Evolutionary conservation across 768 basidiomycete genomes (phyloP).

Genomic region (Mycena chlorophos): DNA sequence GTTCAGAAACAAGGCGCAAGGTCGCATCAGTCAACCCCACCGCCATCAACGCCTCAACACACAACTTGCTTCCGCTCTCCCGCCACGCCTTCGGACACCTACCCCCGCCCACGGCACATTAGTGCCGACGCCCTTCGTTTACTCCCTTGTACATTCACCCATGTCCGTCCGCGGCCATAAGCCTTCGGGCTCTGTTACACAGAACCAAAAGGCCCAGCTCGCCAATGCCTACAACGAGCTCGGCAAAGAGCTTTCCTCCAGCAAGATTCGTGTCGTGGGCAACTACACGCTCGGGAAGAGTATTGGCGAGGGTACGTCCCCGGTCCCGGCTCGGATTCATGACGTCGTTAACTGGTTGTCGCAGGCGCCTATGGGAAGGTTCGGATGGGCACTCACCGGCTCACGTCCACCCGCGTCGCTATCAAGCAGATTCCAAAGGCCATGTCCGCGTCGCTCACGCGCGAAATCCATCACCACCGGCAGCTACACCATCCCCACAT

Average conservation of each 20-base stretch:
- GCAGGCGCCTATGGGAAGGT: conserved; percentile 95
- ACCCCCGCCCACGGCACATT: conserved; percentile 22
- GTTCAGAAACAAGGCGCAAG: neutral
- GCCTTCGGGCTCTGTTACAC: conserved; percentile 58
- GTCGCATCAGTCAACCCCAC: neutral
- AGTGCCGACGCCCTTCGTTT: conserved; percentile 23
- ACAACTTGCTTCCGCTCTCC: too few relatives aligned
- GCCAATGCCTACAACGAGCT: conserved; percentile 96
- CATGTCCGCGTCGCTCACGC: conserved; percentile 86
- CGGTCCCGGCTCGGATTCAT: conserved; percentile 12
- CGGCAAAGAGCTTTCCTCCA: conserved; percentile 91
- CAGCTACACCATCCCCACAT: conserved; percentile 95
- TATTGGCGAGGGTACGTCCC: conserved; percentile 84
- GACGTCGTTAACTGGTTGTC: conserved; percentile 17
- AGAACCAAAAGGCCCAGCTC: conserved; percentile 86
- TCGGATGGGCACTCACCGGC: conserved; percentile 88
- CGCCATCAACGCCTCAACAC: too few relatives aligned
- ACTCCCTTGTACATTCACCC: conserved; percentile 35
- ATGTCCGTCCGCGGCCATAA: conserved; percentile 61
- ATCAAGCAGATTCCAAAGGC: conserved; percentile 98
- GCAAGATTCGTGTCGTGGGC: conserved; percentile 87
- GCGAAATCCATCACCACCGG: conserved; percentile 98
- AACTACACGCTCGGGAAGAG: conserved; percentile 93
- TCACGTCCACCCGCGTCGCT: conserved; percentile 89
- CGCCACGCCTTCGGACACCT: conserved; percentile 4